phyloP scores from a whole-genome alignment of 495 filamentous ascomycete genomes.

The Neurospora sp. region DNA sequence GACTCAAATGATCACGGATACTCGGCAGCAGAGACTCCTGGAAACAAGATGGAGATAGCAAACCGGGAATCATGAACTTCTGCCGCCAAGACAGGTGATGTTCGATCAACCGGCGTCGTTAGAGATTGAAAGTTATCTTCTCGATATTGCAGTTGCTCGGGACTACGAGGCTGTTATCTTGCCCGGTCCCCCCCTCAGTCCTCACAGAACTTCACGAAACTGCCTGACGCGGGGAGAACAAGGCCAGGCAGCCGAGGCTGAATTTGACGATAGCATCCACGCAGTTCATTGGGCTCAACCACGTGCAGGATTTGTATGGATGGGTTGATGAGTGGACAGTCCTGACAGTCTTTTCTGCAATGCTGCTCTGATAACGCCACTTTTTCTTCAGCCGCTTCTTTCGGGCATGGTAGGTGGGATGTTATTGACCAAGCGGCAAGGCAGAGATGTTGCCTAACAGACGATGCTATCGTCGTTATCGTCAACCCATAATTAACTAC shows the following conservation, averaged over 20 bases:
- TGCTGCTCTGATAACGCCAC: neutral
- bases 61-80: neutral
- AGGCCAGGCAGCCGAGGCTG: neutral
- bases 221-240: neutral
- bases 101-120: neutral
- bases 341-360: neutral
- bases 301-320: neutral
- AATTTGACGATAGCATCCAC: neutral
- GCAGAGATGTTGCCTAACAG: too few relatives aligned
- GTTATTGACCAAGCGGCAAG: neutral
- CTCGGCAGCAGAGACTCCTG: neutral
- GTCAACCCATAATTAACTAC: neutral
- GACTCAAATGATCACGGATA: neutral
- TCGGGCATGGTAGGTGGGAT: neutral
- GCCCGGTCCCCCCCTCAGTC: neutral
- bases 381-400: neutral
- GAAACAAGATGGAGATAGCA: neutral
- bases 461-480: too few relatives aligned
- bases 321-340: neutral
- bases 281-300: neutral
- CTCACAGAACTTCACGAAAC: neutral
- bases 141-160: neutral
- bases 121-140: neutral
- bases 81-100: neutral
- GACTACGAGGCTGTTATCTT: neutral